Evolutionary conservation across 78 protist species (phyloP), one percentile per base, ranked within the genome.

Genomic region (Mastigamoeba balamuthi): DNA sequence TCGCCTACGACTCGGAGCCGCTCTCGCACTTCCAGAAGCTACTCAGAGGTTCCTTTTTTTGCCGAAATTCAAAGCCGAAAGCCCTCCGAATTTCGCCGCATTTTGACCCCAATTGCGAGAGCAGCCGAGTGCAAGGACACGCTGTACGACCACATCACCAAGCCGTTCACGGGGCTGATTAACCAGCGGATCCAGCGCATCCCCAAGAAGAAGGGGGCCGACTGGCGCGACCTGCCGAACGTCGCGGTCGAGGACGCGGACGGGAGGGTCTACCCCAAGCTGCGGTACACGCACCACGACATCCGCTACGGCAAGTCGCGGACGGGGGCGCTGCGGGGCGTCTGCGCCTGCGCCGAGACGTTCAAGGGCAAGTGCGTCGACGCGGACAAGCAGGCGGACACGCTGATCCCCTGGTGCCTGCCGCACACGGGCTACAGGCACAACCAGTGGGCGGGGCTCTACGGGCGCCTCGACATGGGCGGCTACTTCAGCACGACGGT

Each of bases 401-500:
- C 2, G 17, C 39, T 69, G 8, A 69, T 69, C 39, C 73, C 73
- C 43, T 69, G 3, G 52, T 69, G 73, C 43, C 73, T 69, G 8
- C 73, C 73, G 27, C 2, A 69, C 29, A 69, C 73, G 28, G 39
- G 29, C 8, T 2, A 2, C 52, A 2, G 73, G 73, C 73, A 69
- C 29, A 69, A 69, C 73, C 17, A 2, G 40, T 69, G 73, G 73
- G 73, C 73, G 27, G 73, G 73, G 28, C 29, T 69, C 17, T 69
- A 40, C 43, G 73, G 73, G 28, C 27, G 73, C 17, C 43, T 69
- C 17, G 43, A 69, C 43, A 2, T 4, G 52, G 43, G 4, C 29
- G 73, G 73, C 39, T 4, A 40, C 17, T 69, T 40, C 43, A 6
- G 8, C 27, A 69, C 73, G 8, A 69, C 4, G 9, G 58, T 48